Evolutionary conservation across 768 basidiomycete genomes (phyloP).

Genomic region (Sistotremastrum suecicum): DNA sequence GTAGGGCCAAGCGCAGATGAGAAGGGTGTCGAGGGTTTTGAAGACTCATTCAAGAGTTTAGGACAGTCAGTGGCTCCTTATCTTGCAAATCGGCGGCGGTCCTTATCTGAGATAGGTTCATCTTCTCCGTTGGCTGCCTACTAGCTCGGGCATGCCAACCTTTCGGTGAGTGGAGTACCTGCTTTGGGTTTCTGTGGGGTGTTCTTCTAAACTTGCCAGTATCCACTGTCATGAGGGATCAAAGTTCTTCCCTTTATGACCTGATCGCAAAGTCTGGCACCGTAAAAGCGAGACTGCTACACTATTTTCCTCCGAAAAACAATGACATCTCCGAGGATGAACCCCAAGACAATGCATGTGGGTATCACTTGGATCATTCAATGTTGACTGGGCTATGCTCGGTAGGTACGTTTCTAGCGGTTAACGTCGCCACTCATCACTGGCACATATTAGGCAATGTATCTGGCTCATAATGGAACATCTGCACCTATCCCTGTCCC

Average conservation of each 20-base stretch:
- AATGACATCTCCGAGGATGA: slow-evolving; percentile 35
- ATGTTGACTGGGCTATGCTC: slow-evolving; percentile 87
- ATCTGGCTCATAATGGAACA: slow-evolving; percentile 37
- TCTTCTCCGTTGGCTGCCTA: slow-evolving; percentile 71
- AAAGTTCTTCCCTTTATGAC: slow-evolving; percentile 50
- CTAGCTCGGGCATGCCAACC: slow-evolving; percentile 83
- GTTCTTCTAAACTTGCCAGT: slow-evolving; percentile 24
- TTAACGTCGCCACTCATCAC: not conserved
- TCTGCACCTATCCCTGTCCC: slow-evolving; percentile 34
- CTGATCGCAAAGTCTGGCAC: slow-evolving; percentile 69
- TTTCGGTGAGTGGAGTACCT: slow-evolving; percentile 47
- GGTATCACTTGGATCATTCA: slow-evolving; percentile 88
- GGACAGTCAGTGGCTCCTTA: slow-evolving; percentile 35
- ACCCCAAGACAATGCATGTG: slow-evolving; percentile 81
- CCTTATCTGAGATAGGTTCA: slow-evolving; percentile 31
- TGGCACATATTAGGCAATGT: slow-evolving; percentile 52
- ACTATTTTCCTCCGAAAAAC: slow-evolving; percentile 73
- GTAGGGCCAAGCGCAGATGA: slow-evolving; percentile 54
- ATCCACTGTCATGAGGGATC: slow-evolving; percentile 48
- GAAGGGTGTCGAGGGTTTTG: slow-evolving; percentile 56
- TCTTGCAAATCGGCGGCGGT: slow-evolving; percentile 2
- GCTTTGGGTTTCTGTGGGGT: not conserved
- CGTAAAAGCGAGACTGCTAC: slow-evolving; percentile 86
- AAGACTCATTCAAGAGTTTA: slow-evolving; percentile 77
- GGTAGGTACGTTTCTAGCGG: slow-evolving; percentile 24